phyloP scores from a whole-genome alignment of 2,329 filamentous ascomycete species.

The Monosporascus ibericus region DNA sequence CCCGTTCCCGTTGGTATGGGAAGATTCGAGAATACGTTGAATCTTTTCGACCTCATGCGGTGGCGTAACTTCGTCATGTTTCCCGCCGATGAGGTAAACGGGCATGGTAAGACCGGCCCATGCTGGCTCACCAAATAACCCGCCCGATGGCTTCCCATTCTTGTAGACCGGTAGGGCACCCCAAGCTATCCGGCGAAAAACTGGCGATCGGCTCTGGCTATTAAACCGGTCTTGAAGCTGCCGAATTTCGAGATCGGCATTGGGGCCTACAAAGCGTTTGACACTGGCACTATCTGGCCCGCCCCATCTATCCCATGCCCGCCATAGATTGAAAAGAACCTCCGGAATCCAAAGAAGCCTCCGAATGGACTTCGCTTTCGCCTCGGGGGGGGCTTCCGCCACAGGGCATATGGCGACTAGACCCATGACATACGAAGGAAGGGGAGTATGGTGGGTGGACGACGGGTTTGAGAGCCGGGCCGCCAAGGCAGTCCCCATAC shows the following conservation, averaged over 20 bases:
- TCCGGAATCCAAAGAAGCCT: slow-evolving; percentile 63
- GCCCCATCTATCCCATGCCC: slow-evolving; percentile 72
- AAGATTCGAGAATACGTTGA: slow-evolving; percentile 30
- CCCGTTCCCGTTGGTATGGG: slow-evolving; percentile 4
- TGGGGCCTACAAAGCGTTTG: slow-evolving; percentile 64
- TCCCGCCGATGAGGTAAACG: slow-evolving; percentile 72
- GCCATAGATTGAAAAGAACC: slow-evolving; percentile 68
- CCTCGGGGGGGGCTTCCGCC: slow-evolving; percentile 53
- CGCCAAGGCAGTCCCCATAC: slow-evolving; percentile 78
- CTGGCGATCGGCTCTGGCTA: slow-evolving; percentile 71
- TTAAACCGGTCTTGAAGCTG: slow-evolving; percentile 71
- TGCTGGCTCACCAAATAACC: slow-evolving; percentile 60
- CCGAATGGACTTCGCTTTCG: slow-evolving; percentile 44
- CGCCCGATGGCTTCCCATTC: slow-evolving; percentile 47
- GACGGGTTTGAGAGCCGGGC: slow-evolving; percentile 57
- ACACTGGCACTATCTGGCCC: slow-evolving; percentile 76
- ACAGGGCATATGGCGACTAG: slow-evolving; percentile 78
- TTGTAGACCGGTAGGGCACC: slow-evolving; percentile 61
- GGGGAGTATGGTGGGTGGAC: slow-evolving; percentile 37
- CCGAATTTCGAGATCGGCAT: slow-evolving; percentile 60
- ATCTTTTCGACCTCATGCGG: slow-evolving; percentile 66
- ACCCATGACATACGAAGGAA: slow-evolving; percentile 64
- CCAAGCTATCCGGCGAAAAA: slow-evolving; percentile 76
- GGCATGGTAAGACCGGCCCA: slow-evolving; percentile 72
- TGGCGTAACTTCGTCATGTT: slow-evolving; percentile 71